Evolutionary conservation across 1,284 basidiomycete species (phyloP), one percentile per base, ranked within the genome.

Genomic region (Polyporus tsugae): DNA sequence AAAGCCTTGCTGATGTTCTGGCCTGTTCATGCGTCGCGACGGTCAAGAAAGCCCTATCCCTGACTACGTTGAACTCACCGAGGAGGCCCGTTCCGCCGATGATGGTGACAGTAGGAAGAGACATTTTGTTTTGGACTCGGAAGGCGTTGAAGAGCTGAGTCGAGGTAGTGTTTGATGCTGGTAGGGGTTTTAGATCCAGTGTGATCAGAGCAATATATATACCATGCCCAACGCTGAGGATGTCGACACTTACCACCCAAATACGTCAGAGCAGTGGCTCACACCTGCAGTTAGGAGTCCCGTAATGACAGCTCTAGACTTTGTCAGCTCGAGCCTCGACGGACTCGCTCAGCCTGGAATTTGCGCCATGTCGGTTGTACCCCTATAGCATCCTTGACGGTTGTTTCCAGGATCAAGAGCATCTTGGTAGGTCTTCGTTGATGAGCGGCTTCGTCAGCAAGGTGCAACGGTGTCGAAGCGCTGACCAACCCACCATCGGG

Each of bases 61-160:
- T 22, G 35, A 13, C 38, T 35, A 2, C 9, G 17, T 15, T 7
- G 13, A 6, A 69, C 77, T 29, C 39, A 79, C 78, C 78, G 9
- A 79, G 73, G 22, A 65, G 46, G 17, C 78, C 78, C 22, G 78
- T 77, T 13, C 74, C 75, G 29, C 78, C 78, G 52, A 72, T 71
- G 67, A 79, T 73, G 35, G 71, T 74, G 57, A 78, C 70, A 64
- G 52, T 66, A 25, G 46, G 53, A 42, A 39, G 38, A 55, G 62
- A 41, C 62, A 63, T 63, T 63, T 7, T 25, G 22, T 35, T 49
- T 25, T 52, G 11, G 29, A 29, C 39, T 39, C 9, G 9, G 2
- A 13, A 15, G 19, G 10, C 41, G 58, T 22, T 59, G 17, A 22
- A 22, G 11, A 29, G 38, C n/a, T 60, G 38, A n/a, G 39, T 22